Evolutionary conservation across 2,329 filamentous ascomycete genomes (phyloP), one percentile per base, ranked within the genome.

Genomic region (Alternaria metachromatica): DNA sequence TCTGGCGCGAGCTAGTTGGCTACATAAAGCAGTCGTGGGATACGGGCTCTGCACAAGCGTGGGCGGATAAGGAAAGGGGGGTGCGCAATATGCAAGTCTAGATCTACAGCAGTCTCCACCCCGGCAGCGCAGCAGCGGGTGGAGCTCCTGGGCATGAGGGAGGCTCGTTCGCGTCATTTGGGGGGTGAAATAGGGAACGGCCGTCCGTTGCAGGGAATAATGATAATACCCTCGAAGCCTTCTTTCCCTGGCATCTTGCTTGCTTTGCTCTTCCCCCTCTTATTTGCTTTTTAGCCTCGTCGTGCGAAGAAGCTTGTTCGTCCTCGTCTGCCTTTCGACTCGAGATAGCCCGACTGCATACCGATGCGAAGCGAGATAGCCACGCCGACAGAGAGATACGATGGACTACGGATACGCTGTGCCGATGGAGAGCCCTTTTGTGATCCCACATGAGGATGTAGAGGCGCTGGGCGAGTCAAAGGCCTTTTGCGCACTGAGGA

Each of bases 401-500:
- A 63, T 60, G 61, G 57, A 63, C 18, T 25, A 60, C 51, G 26
- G 18, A 55, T 30, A 56, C 43, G 53, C 62, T 20, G 53, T 57
- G 48, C 66, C 71, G 48, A 56, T 58, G 60, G 68, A 73, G 64
- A 81, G 81, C 55, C 82, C 82, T 12, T 84, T 84, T 74, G 67
- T 76, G 62, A 80, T 85, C 62, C 76, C 78, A 60, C 71, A 66
- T 63, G 79, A 83, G 49, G 81, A 84, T 62, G 70, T 83, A 15
- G 77, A 80, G 21, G 70, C 73, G 11, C 70, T 85, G 23, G 71
- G 73, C 28, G 68, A 75, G 13, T 82, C 80, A 7, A 74, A 82
- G 51, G 82, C 81, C 0, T 85, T 85, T 71, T 73, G 69, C 43
- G 77, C 84, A 50, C 68, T 85, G 66, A 75, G 82, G 56, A 71